Percentiles rank a stretch among this genome's conserved stretches.
These are phyloP conservation scores for Blepharisma stoltei DNA, from an alignment of 73 alveolate genomes.

Conservation along the genomic window DNA sequence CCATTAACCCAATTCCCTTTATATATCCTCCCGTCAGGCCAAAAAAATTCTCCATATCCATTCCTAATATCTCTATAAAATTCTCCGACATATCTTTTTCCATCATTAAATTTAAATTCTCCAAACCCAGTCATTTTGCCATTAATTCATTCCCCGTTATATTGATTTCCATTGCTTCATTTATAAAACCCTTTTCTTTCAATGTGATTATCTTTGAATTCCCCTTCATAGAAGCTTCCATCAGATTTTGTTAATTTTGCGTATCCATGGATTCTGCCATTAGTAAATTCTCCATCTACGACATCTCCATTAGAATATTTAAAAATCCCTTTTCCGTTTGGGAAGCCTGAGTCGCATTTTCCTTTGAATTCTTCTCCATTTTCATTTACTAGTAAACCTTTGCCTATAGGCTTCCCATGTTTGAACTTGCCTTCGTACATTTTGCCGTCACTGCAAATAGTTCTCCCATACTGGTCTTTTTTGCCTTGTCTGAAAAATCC, in stretches of 20 bases:
- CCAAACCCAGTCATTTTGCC: conserved; percentile 31
- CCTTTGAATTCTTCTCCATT: conserved; percentile 13
- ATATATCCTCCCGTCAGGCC: neutral
- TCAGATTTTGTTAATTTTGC: conserved; percentile 12
- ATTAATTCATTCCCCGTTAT: conserved; percentile 23
- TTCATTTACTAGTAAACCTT: neutral
- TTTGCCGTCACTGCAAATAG: neutral
- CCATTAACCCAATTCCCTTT: neutral
- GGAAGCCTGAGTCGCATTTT: neutral
- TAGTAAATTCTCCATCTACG: neutral
- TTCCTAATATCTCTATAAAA: neutral
- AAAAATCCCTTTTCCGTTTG: conserved; percentile 27
- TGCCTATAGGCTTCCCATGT: neutral
- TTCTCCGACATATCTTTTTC: conserved; percentile 15
- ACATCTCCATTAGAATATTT: neutral
- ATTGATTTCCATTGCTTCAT: conserved; percentile 5
- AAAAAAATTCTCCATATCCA: conserved; percentile 10
- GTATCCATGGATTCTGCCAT: neutral
- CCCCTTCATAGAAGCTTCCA: conserved; percentile 22
- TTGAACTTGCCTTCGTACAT: conserved; percentile 13
- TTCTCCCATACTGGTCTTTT: conserved; percentile 13
- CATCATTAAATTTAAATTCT: conserved; percentile 30
- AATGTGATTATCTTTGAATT: neutral
- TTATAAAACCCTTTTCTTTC: conserved; percentile 23
- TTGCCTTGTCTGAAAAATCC: conserved; percentile 2